phyloP scores from a whole-genome alignment of 1,284 basidiomycete species.

The Cryptococcus deneoformans region DNA sequence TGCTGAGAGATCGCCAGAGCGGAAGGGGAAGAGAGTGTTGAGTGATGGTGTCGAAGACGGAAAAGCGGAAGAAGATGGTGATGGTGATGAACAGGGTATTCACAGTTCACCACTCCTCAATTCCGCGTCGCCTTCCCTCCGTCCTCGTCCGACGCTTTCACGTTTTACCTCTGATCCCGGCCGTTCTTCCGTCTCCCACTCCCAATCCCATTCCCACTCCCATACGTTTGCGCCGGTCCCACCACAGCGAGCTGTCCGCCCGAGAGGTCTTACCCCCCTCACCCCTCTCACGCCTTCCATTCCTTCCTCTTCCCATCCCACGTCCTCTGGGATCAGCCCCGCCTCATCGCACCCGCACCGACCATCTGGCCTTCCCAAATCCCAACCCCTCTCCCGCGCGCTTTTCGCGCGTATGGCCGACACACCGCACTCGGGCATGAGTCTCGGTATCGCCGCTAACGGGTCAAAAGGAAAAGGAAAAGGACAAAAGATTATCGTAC shows the following conservation, averaged over 20 bases:
- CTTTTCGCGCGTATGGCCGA: slow-evolving; percentile 36
- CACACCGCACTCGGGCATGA: slow-evolving; percentile 8
- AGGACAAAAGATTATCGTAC: slow-evolving; percentile 42
- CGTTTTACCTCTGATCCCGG: not conserved
- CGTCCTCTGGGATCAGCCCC: slow-evolving; percentile 12
- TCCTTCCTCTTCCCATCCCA: slow-evolving; percentile 6
- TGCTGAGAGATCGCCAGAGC: not conserved
- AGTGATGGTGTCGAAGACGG: not conserved
- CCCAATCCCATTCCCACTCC: not conserved
- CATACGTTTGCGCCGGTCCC: not conserved
- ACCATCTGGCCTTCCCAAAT: slow-evolving; percentile 26
- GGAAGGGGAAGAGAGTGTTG: not conserved
- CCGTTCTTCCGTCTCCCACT: not conserved
- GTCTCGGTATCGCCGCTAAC: too few relatives aligned
- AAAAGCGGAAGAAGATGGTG: not conserved
- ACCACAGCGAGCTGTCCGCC: slow-evolving; percentile 2
- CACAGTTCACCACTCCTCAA: not conserved
- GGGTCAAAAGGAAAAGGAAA: slow-evolving; percentile 22
- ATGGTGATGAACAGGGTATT: not conserved
- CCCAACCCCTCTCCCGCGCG: slow-evolving; percentile 38
- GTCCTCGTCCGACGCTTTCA: not conserved
- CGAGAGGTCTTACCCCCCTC: slow-evolving; percentile 17
- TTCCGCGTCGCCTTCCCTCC: not conserved
- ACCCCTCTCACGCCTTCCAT: slow-evolving; percentile 11
- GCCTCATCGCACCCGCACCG: slow-evolving; percentile 1